Percentiles rank a stretch among this genome's conserved stretches.
These are phyloP conservation scores for Bombardia bombarda DNA, from an alignment of 495 filamentous ascomycete species.

Conservation along the genomic window DNA sequence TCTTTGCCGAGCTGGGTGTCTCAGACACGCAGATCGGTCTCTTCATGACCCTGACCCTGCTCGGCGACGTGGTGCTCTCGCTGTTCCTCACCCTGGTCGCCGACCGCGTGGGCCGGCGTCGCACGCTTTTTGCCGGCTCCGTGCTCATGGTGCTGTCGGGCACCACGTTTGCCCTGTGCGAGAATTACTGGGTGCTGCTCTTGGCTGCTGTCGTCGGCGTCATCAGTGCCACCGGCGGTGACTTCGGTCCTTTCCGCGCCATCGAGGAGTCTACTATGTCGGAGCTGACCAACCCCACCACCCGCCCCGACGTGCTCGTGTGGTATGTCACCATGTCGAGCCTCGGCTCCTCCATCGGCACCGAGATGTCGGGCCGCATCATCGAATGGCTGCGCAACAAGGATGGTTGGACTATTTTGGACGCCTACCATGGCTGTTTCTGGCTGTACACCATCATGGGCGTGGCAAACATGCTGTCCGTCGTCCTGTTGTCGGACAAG, in stretches of 20 bases:
- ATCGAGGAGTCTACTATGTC: constrained; percentile 75
- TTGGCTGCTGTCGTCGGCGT: constrained; percentile 72
- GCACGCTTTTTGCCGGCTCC: constrained; percentile 57
- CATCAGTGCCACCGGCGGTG: constrained; percentile 69
- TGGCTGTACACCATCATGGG: constrained; percentile 31
- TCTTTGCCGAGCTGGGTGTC: constrained; percentile 52
- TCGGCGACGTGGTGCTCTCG: constrained; percentile 71
- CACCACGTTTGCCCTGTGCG: constrained; percentile 54
- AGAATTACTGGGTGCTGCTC: constrained; percentile 69
- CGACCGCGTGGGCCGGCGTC: constrained; percentile 62
- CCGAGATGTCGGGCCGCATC: constrained; percentile 29
- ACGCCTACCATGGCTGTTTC: constrained; percentile 34
- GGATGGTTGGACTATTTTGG: constrained; percentile 24
- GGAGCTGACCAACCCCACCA: constrained; percentile 56
- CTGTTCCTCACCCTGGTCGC: constrained; percentile 70
- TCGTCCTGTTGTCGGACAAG: constrained; percentile 21
- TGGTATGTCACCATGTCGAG: constrained; percentile 61
- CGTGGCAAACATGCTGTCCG: constrained; percentile 22
- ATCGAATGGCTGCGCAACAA: constrained; percentile 22
- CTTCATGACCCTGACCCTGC: constrained; percentile 81
- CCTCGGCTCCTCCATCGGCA: constrained; percentile 23
- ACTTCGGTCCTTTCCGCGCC: constrained; percentile 77
- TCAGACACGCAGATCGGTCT: constrained; percentile 65
- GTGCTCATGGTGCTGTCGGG: constrained; percentile 62
- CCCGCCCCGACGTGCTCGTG: constrained; percentile 66